Evolutionary conservation across 495 filamentous ascomycete species (phyloP), one percentile per base, ranked within the genome.

Genomic region (Podospora pseudopauciseta): DNA sequence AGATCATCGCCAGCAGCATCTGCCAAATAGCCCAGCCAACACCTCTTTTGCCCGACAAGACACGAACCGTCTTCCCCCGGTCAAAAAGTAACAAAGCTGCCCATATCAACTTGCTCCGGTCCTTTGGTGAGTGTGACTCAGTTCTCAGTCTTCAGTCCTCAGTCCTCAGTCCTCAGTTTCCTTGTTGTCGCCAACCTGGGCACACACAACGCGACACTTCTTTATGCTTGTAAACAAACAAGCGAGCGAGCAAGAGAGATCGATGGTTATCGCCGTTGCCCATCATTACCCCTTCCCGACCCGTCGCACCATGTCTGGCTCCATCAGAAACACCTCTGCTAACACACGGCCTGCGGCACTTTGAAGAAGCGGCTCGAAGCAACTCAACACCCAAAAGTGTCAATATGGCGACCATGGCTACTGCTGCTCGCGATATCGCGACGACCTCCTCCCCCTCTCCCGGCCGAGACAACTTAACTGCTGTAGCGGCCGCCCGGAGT

Each of bases 381-480:
- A 80, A 77, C 62, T 68, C 68, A 68, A 75, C 74, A 70, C 64
- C 61, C 70, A 71, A 60, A 73, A 73, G 66, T 70, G 73, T 74
- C 75, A 79, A 81, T 73, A 90, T 89, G 88, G 87, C 88, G 81
- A 80, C 79, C 75, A 83, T 84, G 85, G 82, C 80, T 82, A 80
- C 80, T 81, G 80, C 81, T 83, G 84, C 79, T 81, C 84, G 85
- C 83, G 88, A 94, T 85, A 94, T 94, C 79, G 87, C 89, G 78
- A 84, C 86, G 74, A 76, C 75, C 74, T 66, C 73, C 77, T 66
- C 71, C 77, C 79, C 77, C 81, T 66, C 71, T 77, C 79, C 77
- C 81, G 80, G 82, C 80, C 84, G 81, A 82, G 84, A 87, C 79
- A 87, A 81, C 82, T 85, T 88, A 78, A 81, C 86, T 84, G 80